Evolutionary conservation across 225 moss, liverwort and hornwort genomes (phyloP).

Genomic region (Thuidium tamariscinum): DNA sequence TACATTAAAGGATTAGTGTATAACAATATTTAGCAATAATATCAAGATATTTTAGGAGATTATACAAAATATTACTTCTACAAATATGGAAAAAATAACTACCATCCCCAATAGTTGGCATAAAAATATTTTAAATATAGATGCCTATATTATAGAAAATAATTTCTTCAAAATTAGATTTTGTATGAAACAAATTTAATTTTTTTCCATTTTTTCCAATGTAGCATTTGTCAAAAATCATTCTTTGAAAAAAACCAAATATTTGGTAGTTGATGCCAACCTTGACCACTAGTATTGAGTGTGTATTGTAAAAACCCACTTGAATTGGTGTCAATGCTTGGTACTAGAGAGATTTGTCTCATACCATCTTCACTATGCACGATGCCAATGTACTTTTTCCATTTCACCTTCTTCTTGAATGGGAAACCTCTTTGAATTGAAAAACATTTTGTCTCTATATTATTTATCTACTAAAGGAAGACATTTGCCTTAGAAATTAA

Average conservation of each 20-base stretch:
- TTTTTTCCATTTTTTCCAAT: background rate
- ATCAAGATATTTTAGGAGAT: background rate
- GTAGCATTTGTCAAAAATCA: no score
- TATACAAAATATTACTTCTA: background rate
- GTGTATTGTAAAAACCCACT: background rate
- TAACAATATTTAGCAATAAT: background rate
- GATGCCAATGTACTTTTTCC: background rate
- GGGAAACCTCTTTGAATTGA: background rate
- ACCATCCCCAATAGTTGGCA: no score
- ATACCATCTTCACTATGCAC: background rate
- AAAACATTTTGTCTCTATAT: background rate
- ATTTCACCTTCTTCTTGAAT: background rate
- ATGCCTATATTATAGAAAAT: background rate
- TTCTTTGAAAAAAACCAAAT: rapidly evolving
- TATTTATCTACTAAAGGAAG: background rate
- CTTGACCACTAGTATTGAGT: rapidly evolving
- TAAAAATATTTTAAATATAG: background rate
- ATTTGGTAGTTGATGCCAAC: rapidly evolving
- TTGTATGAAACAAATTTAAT: no score
- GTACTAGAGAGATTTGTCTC: background rate
- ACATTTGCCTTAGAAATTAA: background rate
- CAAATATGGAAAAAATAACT: background rate
- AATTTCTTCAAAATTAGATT: rapidly evolving
- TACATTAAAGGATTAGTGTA: rapidly evolving
- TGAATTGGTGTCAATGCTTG: background rate